phyloP scores from a whole-genome alignment of 805 yeast genomes.

The Blastobotrys attinorum region DNA sequence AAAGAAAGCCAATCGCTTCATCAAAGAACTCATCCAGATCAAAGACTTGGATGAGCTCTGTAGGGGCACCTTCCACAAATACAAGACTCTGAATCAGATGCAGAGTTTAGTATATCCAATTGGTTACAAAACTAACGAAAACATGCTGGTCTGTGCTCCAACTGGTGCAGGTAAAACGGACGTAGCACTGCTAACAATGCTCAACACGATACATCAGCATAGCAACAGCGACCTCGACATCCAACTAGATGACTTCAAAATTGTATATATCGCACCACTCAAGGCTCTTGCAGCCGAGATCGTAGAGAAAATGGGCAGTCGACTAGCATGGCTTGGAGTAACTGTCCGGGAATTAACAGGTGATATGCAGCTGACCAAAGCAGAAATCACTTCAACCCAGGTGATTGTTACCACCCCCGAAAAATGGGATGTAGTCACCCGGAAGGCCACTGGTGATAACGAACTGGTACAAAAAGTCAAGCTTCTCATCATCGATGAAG shows the following conservation, averaged over 20 bases:
- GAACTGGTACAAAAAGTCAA: constrained; percentile 80
- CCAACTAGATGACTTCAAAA: constrained; percentile 77
- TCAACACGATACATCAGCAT: constrained; percentile 71
- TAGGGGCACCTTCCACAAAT: constrained; percentile 74
- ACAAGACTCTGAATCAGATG: constrained; percentile 71
- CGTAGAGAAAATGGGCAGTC: constrained; percentile 76
- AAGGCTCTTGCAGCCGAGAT: constrained; percentile 96
- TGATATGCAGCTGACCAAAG: constrained; percentile 83
- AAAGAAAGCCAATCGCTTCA: constrained; percentile 23
- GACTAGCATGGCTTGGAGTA: constrained; percentile 78
- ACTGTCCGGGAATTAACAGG: constrained; percentile 86
- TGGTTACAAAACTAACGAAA: constrained; percentile 88
- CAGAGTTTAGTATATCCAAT: constrained; percentile 88
- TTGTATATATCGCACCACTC: constrained; percentile 87
- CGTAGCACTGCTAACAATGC: constrained; percentile 73
- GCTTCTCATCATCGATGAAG: constrained; percentile 88
- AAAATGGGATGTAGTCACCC: constrained; percentile 95
- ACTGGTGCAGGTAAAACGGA: constrained; percentile 98
- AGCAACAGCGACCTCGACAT: constrained; percentile 40
- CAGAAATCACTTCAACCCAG: constrained; percentile 76
- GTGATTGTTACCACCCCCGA: constrained; percentile 92
- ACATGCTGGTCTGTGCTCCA: constrained; percentile 94
- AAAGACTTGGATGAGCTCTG: constrained; percentile 68
- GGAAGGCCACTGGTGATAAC: constrained; percentile 84
- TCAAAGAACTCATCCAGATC: constrained; percentile 47